Evolutionary conservation across 2,329 filamentous ascomycete species (phyloP).

Genomic region (Aspergillus eucalypticola): DNA sequence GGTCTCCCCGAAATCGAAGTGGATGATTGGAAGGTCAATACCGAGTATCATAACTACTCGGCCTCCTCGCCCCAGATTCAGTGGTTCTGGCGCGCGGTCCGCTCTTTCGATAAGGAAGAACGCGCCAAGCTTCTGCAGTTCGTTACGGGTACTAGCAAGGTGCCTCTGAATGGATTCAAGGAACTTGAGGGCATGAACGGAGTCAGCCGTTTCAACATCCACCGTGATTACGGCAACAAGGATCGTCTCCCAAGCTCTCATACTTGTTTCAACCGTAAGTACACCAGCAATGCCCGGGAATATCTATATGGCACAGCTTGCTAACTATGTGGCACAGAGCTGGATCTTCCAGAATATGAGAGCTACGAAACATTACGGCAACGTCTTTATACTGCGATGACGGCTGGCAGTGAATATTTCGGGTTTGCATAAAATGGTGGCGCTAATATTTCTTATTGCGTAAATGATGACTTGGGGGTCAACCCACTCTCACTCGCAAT

Average conservation of each 20-base stretch:
- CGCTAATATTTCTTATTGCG: slow-evolving; percentile 10
- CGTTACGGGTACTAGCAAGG: slow-evolving; percentile 97
- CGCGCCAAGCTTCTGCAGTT: slow-evolving; percentile 96
- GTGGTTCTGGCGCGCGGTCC: slow-evolving; percentile 98
- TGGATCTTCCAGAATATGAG: slow-evolving; percentile 97
- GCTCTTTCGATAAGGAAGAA: slow-evolving; percentile 98
- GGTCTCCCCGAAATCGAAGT: slow-evolving; percentile 96
- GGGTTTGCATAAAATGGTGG: slow-evolving; percentile 74
- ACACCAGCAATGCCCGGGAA: not conserved
- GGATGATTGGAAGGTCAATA: slow-evolving; percentile 99
- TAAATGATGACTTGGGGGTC: slow-evolving; percentile 13
- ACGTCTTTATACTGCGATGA: slow-evolving; percentile 92
- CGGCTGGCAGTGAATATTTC: slow-evolving; percentile 95
- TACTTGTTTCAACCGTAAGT: slow-evolving; percentile 99
- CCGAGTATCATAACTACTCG: slow-evolving; percentile 97
- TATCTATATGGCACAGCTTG: slow-evolving; percentile 3
- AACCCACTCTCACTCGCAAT: slow-evolving; percentile 12
- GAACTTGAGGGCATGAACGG: slow-evolving; percentile 99
- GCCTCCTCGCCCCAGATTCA: slow-evolving; percentile 94
- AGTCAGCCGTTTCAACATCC: slow-evolving; percentile 96
- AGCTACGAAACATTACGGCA: slow-evolving; percentile 87
- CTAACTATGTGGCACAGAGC: slow-evolving; percentile 63
- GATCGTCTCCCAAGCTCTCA: slow-evolving; percentile 93
- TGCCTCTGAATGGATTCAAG: slow-evolving; percentile 97
- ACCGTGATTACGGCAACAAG: slow-evolving; percentile 95